These are phyloP conservation scores for Chlorella sp. DNA, from an alignment of 139 green algal species.

Conservation along the genomic window DNA sequence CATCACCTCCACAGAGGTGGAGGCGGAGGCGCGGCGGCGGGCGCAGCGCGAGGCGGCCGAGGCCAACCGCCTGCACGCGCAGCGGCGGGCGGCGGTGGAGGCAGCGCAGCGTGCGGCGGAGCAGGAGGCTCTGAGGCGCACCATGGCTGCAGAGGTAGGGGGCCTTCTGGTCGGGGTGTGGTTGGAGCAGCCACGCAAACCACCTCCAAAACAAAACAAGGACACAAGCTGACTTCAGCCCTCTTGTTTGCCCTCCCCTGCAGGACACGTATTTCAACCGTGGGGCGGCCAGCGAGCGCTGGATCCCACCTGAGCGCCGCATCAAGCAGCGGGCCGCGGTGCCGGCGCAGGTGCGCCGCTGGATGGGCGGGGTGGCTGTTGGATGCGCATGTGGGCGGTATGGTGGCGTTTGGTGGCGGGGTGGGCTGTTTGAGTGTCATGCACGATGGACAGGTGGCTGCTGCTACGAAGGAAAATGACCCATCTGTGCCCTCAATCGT, in stretches of 20 bases:
- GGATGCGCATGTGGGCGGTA: neutral
- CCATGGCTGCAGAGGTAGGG: neutral
- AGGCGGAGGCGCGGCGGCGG: constrained; percentile 17
- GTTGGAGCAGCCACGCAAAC: too few species aligned
- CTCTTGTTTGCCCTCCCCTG: neutral
- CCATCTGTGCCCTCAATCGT: too few species aligned
- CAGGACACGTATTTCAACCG: constrained; percentile 48
- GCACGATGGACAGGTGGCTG: too few species aligned
- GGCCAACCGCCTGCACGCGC: constrained; percentile 1
- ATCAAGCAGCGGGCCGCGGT: constrained; percentile 29
- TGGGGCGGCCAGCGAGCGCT: constrained; percentile 45
- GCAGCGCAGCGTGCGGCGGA: neutral
- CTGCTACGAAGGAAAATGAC: too few species aligned
- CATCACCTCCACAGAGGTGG: neutral
- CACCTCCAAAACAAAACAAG: too few species aligned
- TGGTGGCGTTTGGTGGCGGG: neutral
- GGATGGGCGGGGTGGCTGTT: too few species aligned
- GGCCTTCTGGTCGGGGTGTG: too few species aligned
- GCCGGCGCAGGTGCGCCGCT: neutral
- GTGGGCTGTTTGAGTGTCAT: too few species aligned
- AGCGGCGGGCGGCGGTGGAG: neutral
- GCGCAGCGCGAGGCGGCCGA: constrained; percentile 21
- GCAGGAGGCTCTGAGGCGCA: neutral
- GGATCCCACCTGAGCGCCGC: constrained; percentile 45
- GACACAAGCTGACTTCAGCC: too few species aligned